phyloP scores from a whole-genome alignment of 805 yeast species.

The Wickerhamomyces kurtzmanii region DNA sequence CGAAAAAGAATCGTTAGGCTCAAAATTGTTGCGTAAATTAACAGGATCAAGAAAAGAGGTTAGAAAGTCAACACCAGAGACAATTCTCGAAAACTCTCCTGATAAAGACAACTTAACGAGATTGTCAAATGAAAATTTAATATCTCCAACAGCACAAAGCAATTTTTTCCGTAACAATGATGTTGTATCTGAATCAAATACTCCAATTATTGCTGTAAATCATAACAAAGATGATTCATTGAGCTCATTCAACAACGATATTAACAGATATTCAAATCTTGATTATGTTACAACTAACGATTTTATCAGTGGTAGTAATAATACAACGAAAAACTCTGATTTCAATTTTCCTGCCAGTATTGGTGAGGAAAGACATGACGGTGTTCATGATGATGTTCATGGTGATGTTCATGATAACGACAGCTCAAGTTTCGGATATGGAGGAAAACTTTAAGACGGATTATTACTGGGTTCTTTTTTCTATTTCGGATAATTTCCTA shows the following conservation, averaged over 20 bases:
- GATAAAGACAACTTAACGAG: slow-evolving; percentile 1
- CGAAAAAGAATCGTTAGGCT: slow-evolving; percentile 26
- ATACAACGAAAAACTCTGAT: too few relatives aligned
- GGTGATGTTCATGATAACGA: too few relatives aligned
- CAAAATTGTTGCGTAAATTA: slow-evolving; percentile 31
- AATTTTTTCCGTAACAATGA: too few relatives aligned
- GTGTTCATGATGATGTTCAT: too few relatives aligned
- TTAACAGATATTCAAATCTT: slow-evolving; percentile 3
- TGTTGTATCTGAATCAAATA: background rate
- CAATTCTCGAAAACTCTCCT: slow-evolving; percentile 1
- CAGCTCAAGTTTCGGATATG: too few relatives aligned
- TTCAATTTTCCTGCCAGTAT: too few relatives aligned
- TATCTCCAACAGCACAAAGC: slow-evolving; percentile 3
- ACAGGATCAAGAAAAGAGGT: slow-evolving; percentile 18
- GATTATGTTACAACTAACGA: slow-evolving; percentile 12
- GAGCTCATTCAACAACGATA: slow-evolving; percentile 10
- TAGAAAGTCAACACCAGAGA: slow-evolving; percentile 7
- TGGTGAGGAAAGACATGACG: too few relatives aligned
- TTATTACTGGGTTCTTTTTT: too few relatives aligned
- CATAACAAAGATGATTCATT: slow-evolving; percentile 10
- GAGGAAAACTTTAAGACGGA: too few relatives aligned
- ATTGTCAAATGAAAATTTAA: slow-evolving; percentile 6
- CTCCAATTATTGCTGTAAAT: background rate
- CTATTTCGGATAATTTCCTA: too few relatives aligned
- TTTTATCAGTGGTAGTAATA: slow-evolving; percentile 8